phyloP scores from a whole-genome alignment of 352 stramenopile genomes.

The Globisporangium echinulatum region DNA sequence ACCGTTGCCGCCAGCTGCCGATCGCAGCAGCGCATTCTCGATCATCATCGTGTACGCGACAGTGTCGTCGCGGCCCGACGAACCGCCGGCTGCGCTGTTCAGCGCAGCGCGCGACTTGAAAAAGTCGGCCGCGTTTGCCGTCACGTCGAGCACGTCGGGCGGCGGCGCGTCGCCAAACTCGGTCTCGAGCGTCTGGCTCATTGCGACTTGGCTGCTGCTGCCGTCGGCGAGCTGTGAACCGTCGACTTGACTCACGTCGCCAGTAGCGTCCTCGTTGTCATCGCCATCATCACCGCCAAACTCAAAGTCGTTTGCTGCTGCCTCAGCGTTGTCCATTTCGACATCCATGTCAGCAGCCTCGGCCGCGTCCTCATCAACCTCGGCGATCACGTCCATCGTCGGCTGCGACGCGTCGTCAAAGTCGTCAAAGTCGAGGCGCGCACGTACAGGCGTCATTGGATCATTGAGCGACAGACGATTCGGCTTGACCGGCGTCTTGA shows the following conservation, averaged over 20 bases:
- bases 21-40: conserved; percentile 65
- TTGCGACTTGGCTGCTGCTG: conserved; percentile 1
- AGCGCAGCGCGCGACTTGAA: conserved; percentile 34
- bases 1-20: conserved; percentile 31
- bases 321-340: conserved; percentile 9
- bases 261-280: conserved; percentile 9
- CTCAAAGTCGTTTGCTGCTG: background rate
- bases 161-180: conserved; percentile 3
- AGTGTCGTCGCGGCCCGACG: conserved; percentile 37
- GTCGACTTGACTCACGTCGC: conserved; percentile 18
- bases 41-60: conserved; percentile 63
- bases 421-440: conserved; percentile 14
- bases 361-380: conserved; percentile 20
- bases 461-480: conserved; percentile 5
- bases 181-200: conserved; percentile 4
- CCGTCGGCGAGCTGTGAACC: conserved; percentile 28
- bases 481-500: conserved; percentile 46
- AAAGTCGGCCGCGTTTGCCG: conserved; percentile 46
- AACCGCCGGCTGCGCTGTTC: background rate
- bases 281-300: conserved; percentile 3
- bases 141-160: conserved; percentile 8
- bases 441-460: conserved; percentile 5
- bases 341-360: conserved; percentile 24
- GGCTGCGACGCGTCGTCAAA: conserved; percentile 12
- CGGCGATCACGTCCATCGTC: conserved; percentile 15